A percentile compares a stretch with the other conserved stretches of the same genome.
These are phyloP conservation scores for Populus tremula DNA, from an alignment of 345 rosid genomes.

Conservation along the genomic window DNA sequence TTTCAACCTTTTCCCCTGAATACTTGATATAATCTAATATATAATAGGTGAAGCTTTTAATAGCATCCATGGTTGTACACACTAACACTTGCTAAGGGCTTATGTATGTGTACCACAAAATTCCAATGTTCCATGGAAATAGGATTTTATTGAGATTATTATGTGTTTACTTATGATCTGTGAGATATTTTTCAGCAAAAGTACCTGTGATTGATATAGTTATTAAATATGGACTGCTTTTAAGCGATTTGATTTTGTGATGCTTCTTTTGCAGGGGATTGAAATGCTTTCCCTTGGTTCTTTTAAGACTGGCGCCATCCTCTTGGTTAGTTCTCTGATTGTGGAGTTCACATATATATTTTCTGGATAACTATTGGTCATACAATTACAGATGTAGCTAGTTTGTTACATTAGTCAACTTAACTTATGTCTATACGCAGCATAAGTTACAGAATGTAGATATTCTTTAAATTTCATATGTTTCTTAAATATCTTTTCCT, in stretches of 20 bases:
- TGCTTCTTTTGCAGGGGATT: constrained; percentile 61
- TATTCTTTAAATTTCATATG: not conserved
- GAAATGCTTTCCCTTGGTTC: constrained; percentile 99
- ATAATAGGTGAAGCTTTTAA: not conserved
- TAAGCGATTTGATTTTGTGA: not conserved
- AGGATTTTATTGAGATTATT: not conserved
- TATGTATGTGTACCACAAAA: not conserved
- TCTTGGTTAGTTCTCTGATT: constrained; percentile 54
- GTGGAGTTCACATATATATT: not conserved
- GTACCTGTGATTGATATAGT: not conserved
- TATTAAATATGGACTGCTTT: not conserved
- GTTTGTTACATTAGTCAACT: not conserved
- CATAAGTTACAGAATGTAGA: not conserved
- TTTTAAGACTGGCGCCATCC: constrained; percentile 95
- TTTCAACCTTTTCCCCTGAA: not conserved
- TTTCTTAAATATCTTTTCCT: not conserved
- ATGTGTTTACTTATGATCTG: not conserved
- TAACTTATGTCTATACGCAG: not conserved
- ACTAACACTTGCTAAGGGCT: not conserved
- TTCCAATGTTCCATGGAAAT: not conserved
- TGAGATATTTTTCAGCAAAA: not conserved
- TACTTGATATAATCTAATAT: not conserved
- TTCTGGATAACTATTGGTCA: not conserved
- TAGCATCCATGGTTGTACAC: not conserved
- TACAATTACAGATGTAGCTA: not conserved